Base-by-base conservation (phyloP, 2,329 filamentous ascomycete species). In the Calonectria naviculata region DNA sequence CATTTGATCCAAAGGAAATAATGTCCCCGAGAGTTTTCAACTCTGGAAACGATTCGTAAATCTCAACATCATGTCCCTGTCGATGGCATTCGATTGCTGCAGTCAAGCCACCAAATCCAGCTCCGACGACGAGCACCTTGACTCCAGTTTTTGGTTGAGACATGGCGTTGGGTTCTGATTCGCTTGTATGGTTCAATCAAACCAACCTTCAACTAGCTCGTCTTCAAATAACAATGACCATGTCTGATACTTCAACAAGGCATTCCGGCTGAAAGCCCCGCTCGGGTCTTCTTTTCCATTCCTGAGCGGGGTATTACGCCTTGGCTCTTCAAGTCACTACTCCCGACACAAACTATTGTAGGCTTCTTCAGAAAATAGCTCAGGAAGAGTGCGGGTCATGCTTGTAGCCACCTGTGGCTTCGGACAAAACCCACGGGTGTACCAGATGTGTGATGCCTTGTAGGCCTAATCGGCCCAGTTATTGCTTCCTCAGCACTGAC, bases 81-180 rank as follows among this genome's bases (percentile, higher is more conserved):
- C 89, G 86, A 71, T 89, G 86, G 76, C 89, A 91, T 80, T 92
- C 90, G 71, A 92, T 90, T 47, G 90, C 90, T 21, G 90, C 88
- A 8, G 89, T 89, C 31, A 92, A 84, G 19, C 90, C 90, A 42
- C 89, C 90, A 70, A 92, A 92, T 24, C 90, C 90, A 82, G 78
- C 73, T 10, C 73, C 73, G 29, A 72, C 69, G 65, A 66, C 44
- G 36, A 49, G 56, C 12, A 67, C 68, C n/a, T 67, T 71, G 42
- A 76, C 70, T 4, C 67, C 68, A 4, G 75, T 71, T 36, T 72
- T 73, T 12, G 38, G 19, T 15, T 49, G 5, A 1, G 68, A 21
- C 75, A 77, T 77, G 36, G 5, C 61, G 31, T 21, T 4, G 21
- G 13, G 8, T 42, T 58, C 2, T 10, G 2, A 41, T 21, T 12